Base-by-base conservation (phyloP, 2,329 filamentous ascomycete species). In the Blastomyces parvus region DNA sequence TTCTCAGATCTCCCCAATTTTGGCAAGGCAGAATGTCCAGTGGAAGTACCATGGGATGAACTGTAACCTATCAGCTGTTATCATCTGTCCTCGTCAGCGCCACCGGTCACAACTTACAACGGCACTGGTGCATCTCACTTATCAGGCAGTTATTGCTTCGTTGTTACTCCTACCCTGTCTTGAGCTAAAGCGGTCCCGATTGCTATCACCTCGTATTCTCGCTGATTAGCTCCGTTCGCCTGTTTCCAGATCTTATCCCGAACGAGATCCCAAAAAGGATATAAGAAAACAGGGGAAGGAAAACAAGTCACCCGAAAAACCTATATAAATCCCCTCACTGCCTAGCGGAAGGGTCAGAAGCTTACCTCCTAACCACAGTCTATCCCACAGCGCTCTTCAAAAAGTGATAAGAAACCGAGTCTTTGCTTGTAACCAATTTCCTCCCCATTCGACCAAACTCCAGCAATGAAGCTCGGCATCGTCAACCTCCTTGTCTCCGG, bases 381-480 rank as follows among this genome's bases (percentile, higher is more conserved):
- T 8, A 36, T 7, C 52, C 17, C 52, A 56, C 7, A n/a, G 8
- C 19, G 1, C 13, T 56, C 52, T 25, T 14, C 19, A 22, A 13
- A 56, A 56, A 14, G n/a, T 9, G 14, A 14, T 17, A 58, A 58
- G 36, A 33, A 38, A 3, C 13, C 9, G 1, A 57, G 22, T 50
- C 46, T 27, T 50, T 50, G 30, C 11, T n/a, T 55, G 25, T 5
- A 55, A 36, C 7, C 27, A 46, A 33, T 5, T 17, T 3, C 27
- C 25, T 25, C 7, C 14, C 38, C 56, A 27, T 17, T 25, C 8
- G 19, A 59, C 57, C 22, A 33, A 56, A 38, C 57, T 22, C 8
- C 25, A 33, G 48, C n/a, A 22, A 59, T 59, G 57, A 59, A 46
- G 40, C 25, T 59, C 40, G 33, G 40, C 57, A 59, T 59, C 40